Percentiles rank a stretch among this genome's conserved stretches.
phyloP scores from a whole-genome alignment of 352 stramenopile genomes.

The Aphanomyces astaci region DNA sequence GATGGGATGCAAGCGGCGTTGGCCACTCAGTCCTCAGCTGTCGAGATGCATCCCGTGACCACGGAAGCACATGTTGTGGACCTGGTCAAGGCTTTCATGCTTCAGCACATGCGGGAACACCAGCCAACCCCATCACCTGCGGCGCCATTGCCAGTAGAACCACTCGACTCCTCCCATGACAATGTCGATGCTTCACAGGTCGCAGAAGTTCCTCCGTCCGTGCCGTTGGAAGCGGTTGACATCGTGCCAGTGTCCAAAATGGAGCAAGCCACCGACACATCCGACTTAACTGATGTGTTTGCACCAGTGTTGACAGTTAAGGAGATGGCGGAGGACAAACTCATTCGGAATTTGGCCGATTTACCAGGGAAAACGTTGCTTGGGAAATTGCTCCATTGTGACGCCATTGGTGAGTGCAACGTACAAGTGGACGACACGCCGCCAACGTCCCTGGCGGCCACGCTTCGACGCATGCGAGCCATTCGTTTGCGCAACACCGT shows the following conservation, averaged over 20 bases:
- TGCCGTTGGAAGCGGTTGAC: too few relatives aligned
- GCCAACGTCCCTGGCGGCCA: not conserved
- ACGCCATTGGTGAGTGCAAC: not conserved
- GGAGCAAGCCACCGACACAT: slow-evolving; percentile 18
- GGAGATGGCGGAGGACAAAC: not conserved
- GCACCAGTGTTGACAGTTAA: not conserved
- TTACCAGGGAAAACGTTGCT: slow-evolving; percentile 17
- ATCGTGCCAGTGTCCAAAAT: not conserved
- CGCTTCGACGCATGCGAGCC: not conserved
- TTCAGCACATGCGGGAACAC: not conserved
- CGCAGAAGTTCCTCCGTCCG: too few relatives aligned
- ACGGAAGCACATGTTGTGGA: not conserved
- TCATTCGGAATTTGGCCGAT: not conserved
- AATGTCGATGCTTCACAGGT: too few relatives aligned
- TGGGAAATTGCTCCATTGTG: slow-evolving; percentile 18
- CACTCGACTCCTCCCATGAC: too few relatives aligned
- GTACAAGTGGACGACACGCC: not conserved
- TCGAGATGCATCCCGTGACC: not conserved
- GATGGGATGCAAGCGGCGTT: not conserved
- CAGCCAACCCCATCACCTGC: not conserved
- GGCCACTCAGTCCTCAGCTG: not conserved
- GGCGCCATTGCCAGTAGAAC: not conserved
- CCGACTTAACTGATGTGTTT: not conserved
- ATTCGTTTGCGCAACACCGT: not conserved
- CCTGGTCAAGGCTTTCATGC: slow-evolving; percentile 4